phyloP scores from a whole-genome alignment of 352 stramenopile genomes.

The Pythium biforme region DNA sequence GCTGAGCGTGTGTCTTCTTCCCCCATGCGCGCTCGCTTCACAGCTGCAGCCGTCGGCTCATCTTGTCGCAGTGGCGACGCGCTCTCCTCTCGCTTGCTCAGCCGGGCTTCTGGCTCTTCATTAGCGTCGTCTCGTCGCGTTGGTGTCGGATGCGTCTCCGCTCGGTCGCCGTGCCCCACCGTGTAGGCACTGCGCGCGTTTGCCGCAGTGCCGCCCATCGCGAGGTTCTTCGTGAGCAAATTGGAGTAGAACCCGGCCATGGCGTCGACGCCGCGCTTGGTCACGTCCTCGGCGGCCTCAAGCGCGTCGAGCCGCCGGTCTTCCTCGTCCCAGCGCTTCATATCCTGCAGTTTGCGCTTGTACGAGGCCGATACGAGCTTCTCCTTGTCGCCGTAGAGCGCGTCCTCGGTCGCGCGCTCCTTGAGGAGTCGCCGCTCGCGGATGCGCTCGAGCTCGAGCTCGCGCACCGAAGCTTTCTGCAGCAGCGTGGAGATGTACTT shows the following conservation, averaged over 20 bases:
- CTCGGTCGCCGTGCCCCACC: conserved; percentile 23
- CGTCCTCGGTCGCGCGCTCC: conserved; percentile 83
- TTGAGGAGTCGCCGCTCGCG: conserved; percentile 83
- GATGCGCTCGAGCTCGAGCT: conserved; percentile 88
- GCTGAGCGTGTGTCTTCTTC: neutral
- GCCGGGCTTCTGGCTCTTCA: neutral
- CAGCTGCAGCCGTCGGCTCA: neutral
- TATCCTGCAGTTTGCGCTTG: conserved; percentile 90
- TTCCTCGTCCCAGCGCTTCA: conserved; percentile 86
- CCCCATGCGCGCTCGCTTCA: neutral
- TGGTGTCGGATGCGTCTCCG: neutral
- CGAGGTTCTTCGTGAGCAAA: conserved; percentile 90
- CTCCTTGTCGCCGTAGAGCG: conserved; percentile 82
- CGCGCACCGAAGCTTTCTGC: conserved; percentile 87
- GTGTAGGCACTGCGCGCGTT: conserved; percentile 85
- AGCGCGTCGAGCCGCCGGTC: conserved; percentile 61
- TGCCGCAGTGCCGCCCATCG: conserved; percentile 76
- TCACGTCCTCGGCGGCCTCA: conserved; percentile 73
- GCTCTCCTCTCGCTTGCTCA: neutral
- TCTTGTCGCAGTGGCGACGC: too few relatives aligned
- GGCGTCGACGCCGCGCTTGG: conserved; percentile 62
- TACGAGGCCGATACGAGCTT: conserved; percentile 91
- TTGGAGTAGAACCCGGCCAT: conserved; percentile 92
- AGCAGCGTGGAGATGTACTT: conserved; percentile 91
- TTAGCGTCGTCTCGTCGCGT: neutral